phyloP scores from a whole-genome alignment of 306 rosid species.

The Fagus crenata region DNA sequence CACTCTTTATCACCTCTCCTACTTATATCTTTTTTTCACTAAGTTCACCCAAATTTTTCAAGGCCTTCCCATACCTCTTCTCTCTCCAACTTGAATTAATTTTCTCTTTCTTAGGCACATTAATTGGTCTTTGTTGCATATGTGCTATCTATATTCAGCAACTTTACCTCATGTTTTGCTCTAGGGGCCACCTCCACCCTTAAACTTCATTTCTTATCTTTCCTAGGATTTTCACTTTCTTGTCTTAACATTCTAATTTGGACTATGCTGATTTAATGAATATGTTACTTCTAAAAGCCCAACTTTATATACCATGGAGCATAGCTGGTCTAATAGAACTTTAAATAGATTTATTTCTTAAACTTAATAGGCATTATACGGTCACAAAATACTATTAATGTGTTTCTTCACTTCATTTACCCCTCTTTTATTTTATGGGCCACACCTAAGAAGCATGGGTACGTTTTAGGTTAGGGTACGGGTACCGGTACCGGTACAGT shows the following conservation, averaged over 20 bases:
- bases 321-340: not conserved
- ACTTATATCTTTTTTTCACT: not conserved
- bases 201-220: not conserved
- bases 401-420: not conserved
- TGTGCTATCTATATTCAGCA: not conserved
- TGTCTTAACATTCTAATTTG: not conserved
- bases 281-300: not conserved
- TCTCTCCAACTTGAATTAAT: not conserved
- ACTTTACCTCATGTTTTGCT: constrained; percentile 3
- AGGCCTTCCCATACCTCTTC: not conserved
- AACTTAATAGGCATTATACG: not conserved
- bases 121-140: not conserved
- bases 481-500: no score
- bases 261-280: not conserved
- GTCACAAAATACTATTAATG: not conserved
- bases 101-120: not conserved
- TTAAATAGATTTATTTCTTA: not conserved
- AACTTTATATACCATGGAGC: not conserved
- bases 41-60: not conserved
- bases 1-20: not conserved
- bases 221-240: not conserved
- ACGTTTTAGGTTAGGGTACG: no score
- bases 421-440: no score
- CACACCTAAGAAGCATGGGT: no score
- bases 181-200: not conserved